Base-by-base conservation (phyloP, 805 yeast genomes). In the Vanderwaltozyma yarrowii region DNA sequence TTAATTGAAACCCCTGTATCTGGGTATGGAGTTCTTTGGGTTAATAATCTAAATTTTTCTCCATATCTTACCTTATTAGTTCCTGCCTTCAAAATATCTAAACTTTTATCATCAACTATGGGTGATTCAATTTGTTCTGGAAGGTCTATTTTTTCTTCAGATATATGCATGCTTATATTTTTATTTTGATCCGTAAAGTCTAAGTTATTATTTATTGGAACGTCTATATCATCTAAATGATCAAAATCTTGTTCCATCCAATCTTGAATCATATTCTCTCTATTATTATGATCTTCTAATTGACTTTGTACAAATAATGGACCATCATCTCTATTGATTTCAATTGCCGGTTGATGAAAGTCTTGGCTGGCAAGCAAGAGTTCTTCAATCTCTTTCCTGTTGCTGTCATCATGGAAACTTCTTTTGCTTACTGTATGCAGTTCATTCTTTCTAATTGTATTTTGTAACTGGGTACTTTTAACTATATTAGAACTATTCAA, bases 21-120 rank as follows among this genome's bases (percentile, higher is more conserved):
- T 11, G 41, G 40, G 13, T 42, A 29, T 1, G 51, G 38, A 1
- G 54, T 52, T 16, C 54, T 46, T 38, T 62, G 66, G 1, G 66
- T 62, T 6, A 56, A 35, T 3, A 61, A 40, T 2, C 56, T 46
- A 21, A 62, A 49, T 36, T 51, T 54, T 26, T 51, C 49, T n/a
- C 57, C 52, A 37, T 42, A 47, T 19, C 33, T 38, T 2, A 40
- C 39, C 27, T 41, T 38, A 18, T 30, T 26, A 20, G 21, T 21
- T 29, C 17, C 17, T 17, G 19, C 23, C 17, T 17, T 24, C 7
- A 30, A 17, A 4, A 17, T 11, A 15, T 32, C 29, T 6, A 19
- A 30, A 14, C 25, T 30, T 5, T 35, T 25, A 15, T n/a, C n/a
- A n/a, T n/a, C n/a, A n/a, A n/a, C n/a, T n/a, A n/a, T n/a, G n/a